Percentiles rank a stretch among this genome's conserved stretches.
Evolutionary conservation across 495 filamentous ascomycete species (phyloP).

Genomic region (Podospora pseudoanserina): DNA sequence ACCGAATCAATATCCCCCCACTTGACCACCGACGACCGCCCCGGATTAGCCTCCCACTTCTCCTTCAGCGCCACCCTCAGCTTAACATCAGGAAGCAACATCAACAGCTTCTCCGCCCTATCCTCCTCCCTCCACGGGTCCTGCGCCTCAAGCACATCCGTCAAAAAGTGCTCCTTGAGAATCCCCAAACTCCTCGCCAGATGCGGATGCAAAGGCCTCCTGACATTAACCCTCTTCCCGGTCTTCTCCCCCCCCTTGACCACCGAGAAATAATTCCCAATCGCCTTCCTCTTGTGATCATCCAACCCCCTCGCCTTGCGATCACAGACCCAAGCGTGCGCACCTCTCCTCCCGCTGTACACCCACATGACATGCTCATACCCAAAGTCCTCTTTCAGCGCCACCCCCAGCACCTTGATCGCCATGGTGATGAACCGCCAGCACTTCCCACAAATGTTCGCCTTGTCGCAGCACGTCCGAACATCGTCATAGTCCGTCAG

Average conservation of each 20-base stretch:
- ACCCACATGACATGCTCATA: conserved; percentile 98
- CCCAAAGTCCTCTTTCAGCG: conserved; percentile 87
- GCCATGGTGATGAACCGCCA: conserved; percentile 98
- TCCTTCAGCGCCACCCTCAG: conserved; percentile 72
- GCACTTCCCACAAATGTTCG: conserved; percentile 89
- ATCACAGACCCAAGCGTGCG: conserved; percentile 98
- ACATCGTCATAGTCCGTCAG: conserved; percentile 98
- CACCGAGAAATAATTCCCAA: conserved; percentile 85
- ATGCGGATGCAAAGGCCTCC: conserved; percentile 87
- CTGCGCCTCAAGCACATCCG: conserved; percentile 75
- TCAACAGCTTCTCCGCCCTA: conserved; percentile 68
- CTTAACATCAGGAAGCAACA: conserved; percentile 69
- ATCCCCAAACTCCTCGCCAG: conserved; percentile 82
- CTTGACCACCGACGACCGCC: conserved; percentile 68
- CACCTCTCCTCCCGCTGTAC: conserved; percentile 92
- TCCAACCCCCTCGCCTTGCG: conserved; percentile 76
- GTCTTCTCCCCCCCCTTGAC: conserved; percentile 76
- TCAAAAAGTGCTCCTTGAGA: conserved; percentile 70
- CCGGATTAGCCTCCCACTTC: conserved; percentile 85
- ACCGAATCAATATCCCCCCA: conserved; percentile 91
- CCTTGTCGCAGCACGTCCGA: conserved; percentile 88
- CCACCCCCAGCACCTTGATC: conserved; percentile 85
- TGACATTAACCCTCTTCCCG: conserved; percentile 83
- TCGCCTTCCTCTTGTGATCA: conserved; percentile 74
- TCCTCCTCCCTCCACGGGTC: conserved; percentile 73